Evolutionary conservation across 1,139 yeast species (phyloP), one percentile per base, ranked within the genome.

Genomic region (Yamadazyma oceani): DNA sequence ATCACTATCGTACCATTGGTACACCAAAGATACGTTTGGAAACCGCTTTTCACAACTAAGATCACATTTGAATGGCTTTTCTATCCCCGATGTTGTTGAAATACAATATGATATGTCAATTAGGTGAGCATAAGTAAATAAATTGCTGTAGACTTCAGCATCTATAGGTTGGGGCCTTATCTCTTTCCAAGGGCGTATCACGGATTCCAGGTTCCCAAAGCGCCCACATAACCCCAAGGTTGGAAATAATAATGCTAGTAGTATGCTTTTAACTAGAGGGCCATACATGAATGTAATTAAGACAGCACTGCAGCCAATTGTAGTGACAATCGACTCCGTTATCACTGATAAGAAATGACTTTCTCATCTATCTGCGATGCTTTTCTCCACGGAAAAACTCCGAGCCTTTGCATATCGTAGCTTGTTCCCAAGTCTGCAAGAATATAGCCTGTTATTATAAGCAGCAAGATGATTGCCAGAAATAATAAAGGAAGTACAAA

Each of bases 61-160:
- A 16, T 66, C 69, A 48, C 81, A 75, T n/a, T 56, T 45, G 44
- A 75, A 75, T 0, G 80, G 80, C 19, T 54, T 51, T 2, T 55
- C 50, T 6, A 75, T 64, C 5, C 53, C 51, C 3, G 62, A 53
- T 2, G 62, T 42, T 2, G 60, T 53, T 2, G 75, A 67, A 2
- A 75, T 62, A 45, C 81, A 75, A 44, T 75, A 75, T 9, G 78
- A 58, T 16, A 73, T 71, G 42, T 74, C 79, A 31, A 70, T 69
- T 30, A 74, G 53, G 48, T 72, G 77, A 2, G 80, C 76, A 46
- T 67, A 66, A 4, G 68, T 64, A 50, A 53, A 63, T 39, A 69
- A 52, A 35, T 61, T 57, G 19, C 51, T 37, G 38, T 60, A 64
- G 14, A 64, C 50, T 6, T 50, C 54, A 1, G 36, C 29, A 36